Percentiles rank a stretch among this genome's conserved stretches.
Conservation (phyloP, 257 asterid genomes). For the Echium plantagineum region DNA sequence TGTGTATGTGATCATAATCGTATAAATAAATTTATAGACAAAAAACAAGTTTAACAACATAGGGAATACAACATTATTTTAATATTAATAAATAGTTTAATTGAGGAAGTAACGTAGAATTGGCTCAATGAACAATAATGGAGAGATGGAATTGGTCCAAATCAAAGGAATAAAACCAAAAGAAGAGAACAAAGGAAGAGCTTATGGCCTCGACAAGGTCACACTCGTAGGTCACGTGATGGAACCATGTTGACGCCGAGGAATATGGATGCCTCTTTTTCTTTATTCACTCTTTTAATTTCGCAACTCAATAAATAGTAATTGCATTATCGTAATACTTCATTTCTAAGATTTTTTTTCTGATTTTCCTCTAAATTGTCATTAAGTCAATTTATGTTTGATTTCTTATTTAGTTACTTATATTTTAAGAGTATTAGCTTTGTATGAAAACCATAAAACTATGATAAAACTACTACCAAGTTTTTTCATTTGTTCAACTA, state of each 20-base stretch:
- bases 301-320: no score
- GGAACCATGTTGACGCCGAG: conserved; percentile 39
- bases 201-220: conserved; percentile 17
- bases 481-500: no score
- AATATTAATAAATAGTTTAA: neutral
- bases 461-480: no score
- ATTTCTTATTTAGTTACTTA: no score
- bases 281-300: no score
- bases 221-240: conserved; percentile 56
- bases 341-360: no score
- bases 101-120: conserved; percentile 3
- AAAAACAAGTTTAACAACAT: conserved; percentile 9
- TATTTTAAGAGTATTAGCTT: no score
- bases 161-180: conserved; percentile 2
- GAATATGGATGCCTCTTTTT: conserved; percentile 30
- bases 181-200: conserved; percentile 14
- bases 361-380: no score
- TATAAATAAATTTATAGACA: conserved; percentile 16
- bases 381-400: no score
- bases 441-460: no score
- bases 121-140: neutral
- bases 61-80: conserved; percentile 11
- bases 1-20: conserved; percentile 13
- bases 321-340: no score
- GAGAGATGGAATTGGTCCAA: no score